Percentiles rank a stretch among this genome's conserved stretches.
Evolutionary conservation across 2,329 filamentous ascomycete genomes (phyloP).

Genomic region (Paraconiothyrium sp.): DNA sequence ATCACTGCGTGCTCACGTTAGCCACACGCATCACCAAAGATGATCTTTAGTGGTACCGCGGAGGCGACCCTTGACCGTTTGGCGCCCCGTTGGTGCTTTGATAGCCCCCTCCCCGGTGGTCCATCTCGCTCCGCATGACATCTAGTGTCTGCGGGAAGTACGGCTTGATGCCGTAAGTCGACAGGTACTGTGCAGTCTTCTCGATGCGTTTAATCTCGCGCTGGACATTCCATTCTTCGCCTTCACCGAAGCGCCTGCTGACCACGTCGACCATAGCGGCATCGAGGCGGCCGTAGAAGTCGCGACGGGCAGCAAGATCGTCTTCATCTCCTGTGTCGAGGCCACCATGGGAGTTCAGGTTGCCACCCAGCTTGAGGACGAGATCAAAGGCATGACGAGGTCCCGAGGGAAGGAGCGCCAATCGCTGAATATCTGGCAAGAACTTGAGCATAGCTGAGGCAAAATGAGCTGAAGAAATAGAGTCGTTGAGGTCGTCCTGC

Average conservation of each 20-base stretch:
- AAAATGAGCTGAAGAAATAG: slow-evolving; percentile 62
- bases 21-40: neutral
- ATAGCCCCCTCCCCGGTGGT: slow-evolving; percentile 33
- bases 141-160: slow-evolving; percentile 64
- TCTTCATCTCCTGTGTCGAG: slow-evolving; percentile 59
- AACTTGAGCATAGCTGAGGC: slow-evolving; percentile 64
- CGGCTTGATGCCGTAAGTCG: slow-evolving; percentile 62
- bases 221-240: slow-evolving; percentile 62
- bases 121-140: slow-evolving; percentile 56
- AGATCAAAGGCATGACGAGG: slow-evolving; percentile 63
- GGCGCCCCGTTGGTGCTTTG: slow-evolving; percentile 31
- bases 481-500: slow-evolving; percentile 65
- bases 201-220: slow-evolving; percentile 65
- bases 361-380: slow-evolving; percentile 64
- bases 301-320: slow-evolving; percentile 58
- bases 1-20: neutral
- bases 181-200: slow-evolving; percentile 63
- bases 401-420: slow-evolving; percentile 58
- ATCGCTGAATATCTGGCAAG: slow-evolving; percentile 62
- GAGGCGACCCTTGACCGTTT: slow-evolving; percentile 43
- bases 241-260: slow-evolving; percentile 60
- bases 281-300: slow-evolving; percentile 61
- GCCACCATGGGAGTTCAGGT: slow-evolving; percentile 64
- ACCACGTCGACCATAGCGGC: slow-evolving; percentile 63
- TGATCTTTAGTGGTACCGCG: slow-evolving; percentile 45